These are phyloP conservation scores for Jamesozyma piceae DNA, from an alignment of 805 yeast genomes.

Conservation along the genomic window DNA sequence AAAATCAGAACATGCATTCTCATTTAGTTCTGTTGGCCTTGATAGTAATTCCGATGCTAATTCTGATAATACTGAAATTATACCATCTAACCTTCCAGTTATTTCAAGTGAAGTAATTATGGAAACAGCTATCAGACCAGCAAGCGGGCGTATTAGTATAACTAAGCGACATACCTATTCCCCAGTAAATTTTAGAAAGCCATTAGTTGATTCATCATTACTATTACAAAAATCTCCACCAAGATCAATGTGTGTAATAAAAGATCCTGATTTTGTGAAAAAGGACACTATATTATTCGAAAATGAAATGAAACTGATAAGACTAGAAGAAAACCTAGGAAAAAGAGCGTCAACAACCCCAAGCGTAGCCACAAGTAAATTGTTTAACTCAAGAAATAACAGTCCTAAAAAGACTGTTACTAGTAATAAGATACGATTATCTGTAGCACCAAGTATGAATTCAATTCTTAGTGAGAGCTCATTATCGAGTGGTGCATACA, in stretches of 20 bases:
- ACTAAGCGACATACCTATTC: slow-evolving; percentile 8
- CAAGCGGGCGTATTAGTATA: slow-evolving; percentile 30
- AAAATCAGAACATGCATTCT: background rate
- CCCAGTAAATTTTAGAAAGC: background rate
- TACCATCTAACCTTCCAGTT: too few relatives aligned
- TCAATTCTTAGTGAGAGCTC: slow-evolving; percentile 22
- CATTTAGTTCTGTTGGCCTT: background rate
- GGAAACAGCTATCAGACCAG: slow-evolving; percentile 17
- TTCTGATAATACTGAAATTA: background rate
- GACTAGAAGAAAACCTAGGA: slow-evolving; percentile 9
- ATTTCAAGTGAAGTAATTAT: slow-evolving; percentile 6
- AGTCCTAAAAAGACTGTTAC: slow-evolving; percentile 15
- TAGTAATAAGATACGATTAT: slow-evolving; percentile 7
- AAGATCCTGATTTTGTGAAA: slow-evolving; percentile 11
- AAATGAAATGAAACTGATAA: slow-evolving; percentile 14
- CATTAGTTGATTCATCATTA: background rate
- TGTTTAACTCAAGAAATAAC: slow-evolving; percentile 16
- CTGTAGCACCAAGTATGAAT: slow-evolving; percentile 24
- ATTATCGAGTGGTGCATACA: slow-evolving; percentile 7
- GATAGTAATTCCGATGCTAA: background rate
- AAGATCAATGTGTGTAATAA: background rate
- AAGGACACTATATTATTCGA: slow-evolving; percentile 16
- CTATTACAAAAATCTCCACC: background rate
- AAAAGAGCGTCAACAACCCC: slow-evolving; percentile 7
- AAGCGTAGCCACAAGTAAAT: slow-evolving; percentile 20